Conservation (phyloP, 2,329 filamentous ascomycete species). For the Sporothrix dimorphospora region DNA sequence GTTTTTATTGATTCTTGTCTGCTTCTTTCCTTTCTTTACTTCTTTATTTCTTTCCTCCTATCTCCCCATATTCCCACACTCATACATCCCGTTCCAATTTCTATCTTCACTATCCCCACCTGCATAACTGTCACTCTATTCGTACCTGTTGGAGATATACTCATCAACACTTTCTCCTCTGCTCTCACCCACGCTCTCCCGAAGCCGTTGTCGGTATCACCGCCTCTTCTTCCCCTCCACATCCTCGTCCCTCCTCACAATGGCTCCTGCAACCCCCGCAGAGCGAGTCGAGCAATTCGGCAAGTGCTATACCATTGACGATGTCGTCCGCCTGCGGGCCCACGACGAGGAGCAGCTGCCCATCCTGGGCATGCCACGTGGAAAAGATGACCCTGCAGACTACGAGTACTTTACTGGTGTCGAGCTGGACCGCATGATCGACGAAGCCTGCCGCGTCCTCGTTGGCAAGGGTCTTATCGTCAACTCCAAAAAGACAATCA, state of each 20-base stretch:
- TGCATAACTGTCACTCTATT: background rate
- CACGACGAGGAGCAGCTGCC: conserved; percentile 45
- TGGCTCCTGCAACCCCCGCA: conserved; percentile 39
- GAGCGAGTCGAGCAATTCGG: conserved; percentile 43
- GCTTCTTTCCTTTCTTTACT: background rate
- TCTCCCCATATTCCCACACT: background rate
- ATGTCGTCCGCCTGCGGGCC: conserved; percentile 46
- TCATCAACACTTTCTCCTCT: background rate
- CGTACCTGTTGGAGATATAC: background rate
- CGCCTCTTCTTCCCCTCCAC: background rate
- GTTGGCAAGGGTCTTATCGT: conserved; percentile 40
- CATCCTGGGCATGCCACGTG: conserved; percentile 47
- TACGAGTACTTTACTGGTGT: conserved; percentile 48
- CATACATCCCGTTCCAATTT: background rate
- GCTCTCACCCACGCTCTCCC: background rate
- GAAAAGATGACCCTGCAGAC: conserved; percentile 39
- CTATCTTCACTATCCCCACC: background rate
- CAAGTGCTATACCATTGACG: conserved; percentile 46
- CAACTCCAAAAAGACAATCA: conserved; percentile 42
- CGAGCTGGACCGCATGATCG: conserved; percentile 47
- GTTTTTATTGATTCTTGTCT: background rate
- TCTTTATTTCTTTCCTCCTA: background rate
- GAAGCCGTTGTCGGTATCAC: background rate
- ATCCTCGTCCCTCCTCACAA: conserved; percentile 22
- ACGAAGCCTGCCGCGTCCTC: conserved; percentile 42